Conservation (phyloP, 2,329 filamentous ascomycete species). For the Parastagonospora nodorum region DNA sequence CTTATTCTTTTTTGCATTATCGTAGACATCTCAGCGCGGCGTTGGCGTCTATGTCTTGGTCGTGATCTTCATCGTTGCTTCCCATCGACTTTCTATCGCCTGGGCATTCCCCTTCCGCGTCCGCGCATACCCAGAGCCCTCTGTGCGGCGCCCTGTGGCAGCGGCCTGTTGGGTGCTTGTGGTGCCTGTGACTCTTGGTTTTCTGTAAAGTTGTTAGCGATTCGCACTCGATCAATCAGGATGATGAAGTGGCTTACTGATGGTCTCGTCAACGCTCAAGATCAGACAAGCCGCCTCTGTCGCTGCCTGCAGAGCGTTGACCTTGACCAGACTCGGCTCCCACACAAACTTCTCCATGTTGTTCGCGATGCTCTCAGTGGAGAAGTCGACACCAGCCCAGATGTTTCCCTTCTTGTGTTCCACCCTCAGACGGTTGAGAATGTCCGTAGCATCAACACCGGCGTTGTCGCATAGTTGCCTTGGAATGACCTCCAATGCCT, state of each 20-base stretch:
- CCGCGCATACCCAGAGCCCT: conserved; percentile 83
- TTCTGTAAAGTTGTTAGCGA: conserved; percentile 50
- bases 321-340: conserved; percentile 95
- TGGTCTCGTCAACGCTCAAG: conserved; percentile 95
- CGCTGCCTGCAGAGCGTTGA: conserved; percentile 95
- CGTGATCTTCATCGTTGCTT: conserved; percentile 26
- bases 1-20: conserved; percentile 32
- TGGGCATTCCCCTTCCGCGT: conserved; percentile 72
- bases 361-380: conserved; percentile 87
- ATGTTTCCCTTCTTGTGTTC: conserved; percentile 92
- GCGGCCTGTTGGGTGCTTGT: conserved; percentile 75
- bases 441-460: conserved; percentile 97
- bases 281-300: conserved; percentile 96
- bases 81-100: conserved; percentile 60
- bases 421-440: conserved; percentile 92
- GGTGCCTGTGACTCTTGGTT: conserved; percentile 92
- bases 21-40: conserved; percentile 27
- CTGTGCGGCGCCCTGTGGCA: conserved; percentile 74
- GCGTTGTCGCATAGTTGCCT: conserved; percentile 98
- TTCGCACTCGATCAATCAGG: neutral
- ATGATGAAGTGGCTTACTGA: conserved; percentile 62
- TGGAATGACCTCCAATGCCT: conserved; percentile 94
- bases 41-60: conserved; percentile 19
- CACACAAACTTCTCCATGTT: conserved; percentile 97
- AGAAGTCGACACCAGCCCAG: conserved; percentile 97